Percentiles rank a stretch among this genome's conserved stretches.
These are phyloP conservation scores for Lomentospora prolificans DNA, from an alignment of 2,329 filamentous ascomycete species.

Conservation along the genomic window DNA sequence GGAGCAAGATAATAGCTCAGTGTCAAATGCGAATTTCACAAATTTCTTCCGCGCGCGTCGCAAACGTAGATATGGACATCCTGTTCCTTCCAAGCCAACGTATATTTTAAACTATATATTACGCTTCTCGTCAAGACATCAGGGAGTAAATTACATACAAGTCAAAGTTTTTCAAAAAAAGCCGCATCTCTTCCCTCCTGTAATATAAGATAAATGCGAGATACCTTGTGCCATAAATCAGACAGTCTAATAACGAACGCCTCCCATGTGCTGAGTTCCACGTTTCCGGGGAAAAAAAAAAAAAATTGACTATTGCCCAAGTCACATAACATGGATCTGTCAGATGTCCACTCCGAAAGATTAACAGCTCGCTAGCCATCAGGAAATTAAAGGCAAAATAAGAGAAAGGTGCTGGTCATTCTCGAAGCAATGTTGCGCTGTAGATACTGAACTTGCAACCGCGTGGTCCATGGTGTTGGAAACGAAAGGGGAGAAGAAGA, in stretches of 20 bases:
- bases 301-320: not conserved
- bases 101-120: slow-evolving; percentile 2
- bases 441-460: not conserved
- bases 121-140: slow-evolving; percentile 5
- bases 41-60: too few species aligned
- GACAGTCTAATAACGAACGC: slow-evolving; percentile 7
- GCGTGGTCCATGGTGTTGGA: not conserved
- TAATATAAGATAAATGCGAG: too few species aligned
- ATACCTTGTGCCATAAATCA: not conserved
- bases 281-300: not conserved
- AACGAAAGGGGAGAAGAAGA: not conserved
- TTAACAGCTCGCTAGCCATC: not conserved
- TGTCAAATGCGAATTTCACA: too few species aligned
- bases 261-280: slow-evolving; percentile 5
- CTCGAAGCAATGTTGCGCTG: not conserved
- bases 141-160: slow-evolving; percentile 1
- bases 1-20: too few species aligned
- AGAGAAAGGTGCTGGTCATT: not conserved
- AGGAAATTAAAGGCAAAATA: not conserved
- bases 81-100: not conserved
- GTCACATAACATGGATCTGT: too few species aligned
- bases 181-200: too few species aligned
- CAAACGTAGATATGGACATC: too few species aligned
- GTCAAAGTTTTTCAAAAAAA: too few species aligned
- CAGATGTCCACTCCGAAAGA: not conserved